Percentiles rank a stretch among this genome's conserved stretches.
These are phyloP conservation scores for Musa beccarii DNA, from an alignment of 176 grass and related monocot genomes.

Conservation along the genomic window DNA sequence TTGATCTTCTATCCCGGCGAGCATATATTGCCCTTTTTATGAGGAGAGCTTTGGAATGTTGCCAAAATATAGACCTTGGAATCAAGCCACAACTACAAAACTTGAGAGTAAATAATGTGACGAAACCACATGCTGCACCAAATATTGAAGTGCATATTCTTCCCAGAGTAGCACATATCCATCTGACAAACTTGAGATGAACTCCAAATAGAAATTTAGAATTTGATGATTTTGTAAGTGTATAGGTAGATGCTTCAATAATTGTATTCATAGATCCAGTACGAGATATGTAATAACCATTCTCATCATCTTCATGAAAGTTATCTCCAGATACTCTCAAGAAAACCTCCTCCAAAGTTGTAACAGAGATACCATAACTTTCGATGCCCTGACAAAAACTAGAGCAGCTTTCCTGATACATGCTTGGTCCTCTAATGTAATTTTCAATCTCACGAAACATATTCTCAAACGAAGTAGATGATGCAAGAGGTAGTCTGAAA, in stretches of 20 bases:
- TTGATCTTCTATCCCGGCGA: slow-evolving; percentile 32
- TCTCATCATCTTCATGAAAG: slow-evolving; percentile 21
- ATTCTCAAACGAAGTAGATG: slow-evolving; percentile 36
- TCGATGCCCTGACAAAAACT: slow-evolving; percentile 20
- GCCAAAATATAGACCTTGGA: slow-evolving; percentile 29
- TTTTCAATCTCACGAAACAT: slow-evolving; percentile 43
- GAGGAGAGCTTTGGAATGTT: slow-evolving; percentile 36
- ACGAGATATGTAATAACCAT: slow-evolving; percentile 9
- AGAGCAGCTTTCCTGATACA: slow-evolving; percentile 14
- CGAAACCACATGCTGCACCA: slow-evolving; percentile 18
- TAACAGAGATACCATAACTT: slow-evolving; percentile 44
- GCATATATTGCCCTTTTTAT: slow-evolving; percentile 35
- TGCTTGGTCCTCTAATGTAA: slow-evolving; percentile 16
- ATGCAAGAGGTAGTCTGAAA: slow-evolving; percentile 40
- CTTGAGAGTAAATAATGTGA: slow-evolving; percentile 15
- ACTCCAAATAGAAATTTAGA: neutral
- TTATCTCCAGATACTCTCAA: slow-evolving; percentile 29
- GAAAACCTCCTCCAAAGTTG: slow-evolving; percentile 45
- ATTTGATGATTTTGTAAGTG: slow-evolving; percentile 4
- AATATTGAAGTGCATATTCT: slow-evolving; percentile 28
- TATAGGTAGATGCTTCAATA: slow-evolving; percentile 8
- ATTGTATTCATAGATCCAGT: neutral
- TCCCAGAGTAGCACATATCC: slow-evolving; percentile 23
- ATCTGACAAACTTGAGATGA: slow-evolving; percentile 17
- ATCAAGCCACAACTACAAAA: slow-evolving; percentile 28